These are phyloP conservation scores for Cnidoscolus chayamansa DNA, from an alignment of 441 rosid species.

Conservation along the genomic window DNA sequence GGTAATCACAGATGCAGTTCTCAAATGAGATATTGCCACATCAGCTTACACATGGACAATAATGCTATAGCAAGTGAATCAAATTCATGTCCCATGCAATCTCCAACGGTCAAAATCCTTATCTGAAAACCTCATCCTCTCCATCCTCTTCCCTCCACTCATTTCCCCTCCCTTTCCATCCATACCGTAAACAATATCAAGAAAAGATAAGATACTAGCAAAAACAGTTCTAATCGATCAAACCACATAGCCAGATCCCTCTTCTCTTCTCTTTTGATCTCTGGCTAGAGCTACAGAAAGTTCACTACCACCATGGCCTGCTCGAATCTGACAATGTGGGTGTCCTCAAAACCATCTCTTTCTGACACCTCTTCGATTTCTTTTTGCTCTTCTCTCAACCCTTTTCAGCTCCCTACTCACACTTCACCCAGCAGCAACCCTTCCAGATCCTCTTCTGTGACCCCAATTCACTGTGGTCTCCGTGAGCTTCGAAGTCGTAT, in stretches of 20 bases:
- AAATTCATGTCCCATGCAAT: conserved; percentile 16
- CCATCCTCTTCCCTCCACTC: conserved; percentile 58
- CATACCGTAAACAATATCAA: conserved; percentile 25
- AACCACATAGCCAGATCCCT: conserved; percentile 22
- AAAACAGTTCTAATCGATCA: background rate
- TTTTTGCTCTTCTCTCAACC: conserved; percentile 56
- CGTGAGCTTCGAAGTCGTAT: conserved; percentile 78
- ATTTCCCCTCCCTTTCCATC: conserved; percentile 33
- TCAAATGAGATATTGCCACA: conserved; percentile 14
- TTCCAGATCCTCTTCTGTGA: conserved; percentile 49
- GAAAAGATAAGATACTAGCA: conserved; percentile 34
- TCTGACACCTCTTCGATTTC: conserved; percentile 57
- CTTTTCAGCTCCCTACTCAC: conserved; percentile 49
- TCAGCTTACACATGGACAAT: conserved; percentile 22
- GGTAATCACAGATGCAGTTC: background rate
- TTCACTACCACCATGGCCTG: conserved; percentile 46
- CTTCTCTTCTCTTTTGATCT: conserved; percentile 12
- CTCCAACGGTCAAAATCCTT: conserved; percentile 57
- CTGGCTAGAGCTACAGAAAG: conserved; percentile 14
- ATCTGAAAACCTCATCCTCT: conserved; percentile 66
- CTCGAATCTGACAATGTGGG: conserved; percentile 60
- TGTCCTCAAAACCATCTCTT: conserved; percentile 63
- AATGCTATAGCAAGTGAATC: background rate
- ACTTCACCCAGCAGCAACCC: conserved; percentile 29
- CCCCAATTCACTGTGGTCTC: conserved; percentile 60